Base-by-base conservation (phyloP, 768 basidiomycete species). In the Gautieria morchelliformis region DNA sequence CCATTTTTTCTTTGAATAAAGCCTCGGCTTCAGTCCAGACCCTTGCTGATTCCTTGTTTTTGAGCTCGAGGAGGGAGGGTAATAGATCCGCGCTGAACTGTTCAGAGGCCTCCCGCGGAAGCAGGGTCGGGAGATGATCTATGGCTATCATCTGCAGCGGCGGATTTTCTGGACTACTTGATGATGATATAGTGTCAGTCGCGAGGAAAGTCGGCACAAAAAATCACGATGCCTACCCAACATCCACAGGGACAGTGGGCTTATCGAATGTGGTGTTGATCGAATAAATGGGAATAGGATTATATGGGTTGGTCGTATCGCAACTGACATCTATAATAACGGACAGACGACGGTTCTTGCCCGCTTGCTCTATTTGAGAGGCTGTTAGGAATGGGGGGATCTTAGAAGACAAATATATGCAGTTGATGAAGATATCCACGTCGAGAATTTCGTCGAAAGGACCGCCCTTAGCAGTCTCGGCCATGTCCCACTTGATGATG, bases 351-450 rank as follows among this genome's bases (percentile, higher is more conserved):
- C 96, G 78, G 17, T 71, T 63, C 55, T 74, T 71, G 24, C 93
- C 92, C 12, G 88, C 89, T 20, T 77, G 76, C n/a, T 71, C 71
- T 61, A 96, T 86, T 58, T 82, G 81, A 44, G 87, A 81, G 27
- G 72, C 68, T 4, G 84, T 84, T 49, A 96, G 59, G 70, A 97
- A 98, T n/a, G 84, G 74, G 0, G 92, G 91, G 55, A 95, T 93
- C 59, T 76, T 69, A 17, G 84, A 81, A n/a, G 83, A 84, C 52
- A 99, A 85, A 71, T 98, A 98, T 70, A 99, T 99, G 79, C 96
- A 98, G 75, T 99, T 99, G 78, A 98, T 83, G 66, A 99, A 97
- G 65, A 99, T 84, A 73, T 99, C 95, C 61, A 93, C 95, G 61
- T 92, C 91, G 30, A 98, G 80, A 59, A 99, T 92, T 74, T 98